phyloP scores from a whole-genome alignment of 495 filamentous ascomycete species.

The Penicillium psychrofluorescens region DNA sequence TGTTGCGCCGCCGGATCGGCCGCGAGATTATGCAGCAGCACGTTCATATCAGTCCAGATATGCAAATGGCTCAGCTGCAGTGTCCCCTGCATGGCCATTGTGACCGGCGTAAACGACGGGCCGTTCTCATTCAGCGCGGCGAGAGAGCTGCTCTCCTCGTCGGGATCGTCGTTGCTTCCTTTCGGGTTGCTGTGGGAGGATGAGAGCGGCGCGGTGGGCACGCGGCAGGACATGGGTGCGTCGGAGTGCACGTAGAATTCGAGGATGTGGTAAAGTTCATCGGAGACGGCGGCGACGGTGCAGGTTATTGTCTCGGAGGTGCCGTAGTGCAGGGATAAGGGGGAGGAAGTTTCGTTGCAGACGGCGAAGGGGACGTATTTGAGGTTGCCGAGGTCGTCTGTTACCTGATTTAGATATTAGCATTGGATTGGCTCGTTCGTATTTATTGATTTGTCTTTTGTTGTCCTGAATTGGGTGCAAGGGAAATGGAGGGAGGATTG shows the following conservation, averaged over 20 bases:
- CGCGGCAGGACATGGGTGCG: constrained; percentile 84
- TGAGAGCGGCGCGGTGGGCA: constrained; percentile 65
- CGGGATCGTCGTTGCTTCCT: constrained; percentile 2
- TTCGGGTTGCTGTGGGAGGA: constrained; percentile 8
- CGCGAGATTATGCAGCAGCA: constrained; percentile 69
- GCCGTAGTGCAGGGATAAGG: constrained; percentile 81
- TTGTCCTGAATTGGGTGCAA: too few relatives aligned
- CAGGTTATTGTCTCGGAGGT: constrained; percentile 74
- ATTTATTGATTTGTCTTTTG: not conserved
- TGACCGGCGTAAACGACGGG: constrained; percentile 53
- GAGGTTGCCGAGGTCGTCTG: constrained; percentile 69
- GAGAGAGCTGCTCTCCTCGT: constrained; percentile 13
- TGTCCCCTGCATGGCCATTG: constrained; percentile 82
- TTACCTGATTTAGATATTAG: constrained; percentile 52
- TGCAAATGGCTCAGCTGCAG: constrained; percentile 87
- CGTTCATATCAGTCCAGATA: constrained; percentile 80
- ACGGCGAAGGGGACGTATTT: constrained; percentile 89
- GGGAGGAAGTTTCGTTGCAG: constrained; percentile 81
- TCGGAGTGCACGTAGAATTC: constrained; percentile 99
- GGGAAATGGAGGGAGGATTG: not conserved
- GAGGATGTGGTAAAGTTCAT: constrained; percentile 91
- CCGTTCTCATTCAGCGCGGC: constrained; percentile 31
- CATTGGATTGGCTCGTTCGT: not conserved
- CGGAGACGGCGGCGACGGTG: constrained; percentile 76
- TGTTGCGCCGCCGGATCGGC: constrained; percentile 18